These are phyloP conservation scores for Paxillus involutus DNA, from an alignment of 768 basidiomycete species.

Conservation along the genomic window DNA sequence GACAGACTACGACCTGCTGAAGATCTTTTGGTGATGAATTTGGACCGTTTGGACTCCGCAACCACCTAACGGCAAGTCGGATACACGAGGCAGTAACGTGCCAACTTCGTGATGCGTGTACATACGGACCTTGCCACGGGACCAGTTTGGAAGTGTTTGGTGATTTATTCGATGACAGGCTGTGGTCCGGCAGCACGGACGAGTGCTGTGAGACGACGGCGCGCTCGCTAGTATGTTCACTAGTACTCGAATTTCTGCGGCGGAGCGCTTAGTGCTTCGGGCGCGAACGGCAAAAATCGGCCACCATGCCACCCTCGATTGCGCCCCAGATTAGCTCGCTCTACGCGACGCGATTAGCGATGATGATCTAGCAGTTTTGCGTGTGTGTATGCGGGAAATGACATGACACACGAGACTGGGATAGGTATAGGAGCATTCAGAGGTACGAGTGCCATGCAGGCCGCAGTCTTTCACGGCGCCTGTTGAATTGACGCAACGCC, in stretches of 20 bases:
- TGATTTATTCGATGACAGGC: background rate
- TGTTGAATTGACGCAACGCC: too few species aligned
- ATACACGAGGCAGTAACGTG: conserved; percentile 25
- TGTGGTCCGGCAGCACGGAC: background rate
- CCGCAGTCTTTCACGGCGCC: too few species aligned
- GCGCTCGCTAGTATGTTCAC: background rate
- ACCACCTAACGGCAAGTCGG: conserved; percentile 14
- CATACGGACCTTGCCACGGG: conserved; percentile 1
- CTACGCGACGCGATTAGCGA: background rate
- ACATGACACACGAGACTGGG: too few species aligned
- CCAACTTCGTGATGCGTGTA: conserved; percentile 6
- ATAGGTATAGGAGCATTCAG: too few species aligned
- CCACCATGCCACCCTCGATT: background rate
- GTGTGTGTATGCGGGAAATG: too few species aligned
- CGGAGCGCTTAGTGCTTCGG: too few species aligned
- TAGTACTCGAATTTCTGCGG: background rate
- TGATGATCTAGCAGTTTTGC: background rate
- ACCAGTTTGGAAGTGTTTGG: background rate
- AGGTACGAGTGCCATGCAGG: too few species aligned
- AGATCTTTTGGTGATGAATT: background rate
- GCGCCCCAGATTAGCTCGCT: background rate
- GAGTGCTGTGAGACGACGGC: background rate
- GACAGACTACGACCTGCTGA: background rate
- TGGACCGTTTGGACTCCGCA: background rate
- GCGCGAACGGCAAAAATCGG: too few species aligned